Percentiles rank a stretch among this genome's conserved stretches.
These are phyloP conservation scores for Capsicum chinense DNA, from an alignment of 257 asterid genomes.

Conservation along the genomic window DNA sequence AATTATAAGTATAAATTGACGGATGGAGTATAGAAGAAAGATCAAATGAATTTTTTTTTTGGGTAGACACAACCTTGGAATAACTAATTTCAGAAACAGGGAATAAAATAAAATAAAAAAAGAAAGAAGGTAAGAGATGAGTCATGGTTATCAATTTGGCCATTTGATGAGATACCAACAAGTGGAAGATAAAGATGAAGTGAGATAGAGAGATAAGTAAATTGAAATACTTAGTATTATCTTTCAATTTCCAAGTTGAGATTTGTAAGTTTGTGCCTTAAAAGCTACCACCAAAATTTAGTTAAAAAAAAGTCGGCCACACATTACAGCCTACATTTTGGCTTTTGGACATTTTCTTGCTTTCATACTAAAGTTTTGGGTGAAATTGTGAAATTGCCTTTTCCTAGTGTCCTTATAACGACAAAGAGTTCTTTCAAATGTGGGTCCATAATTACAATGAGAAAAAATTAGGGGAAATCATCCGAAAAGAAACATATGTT, in stretches of 20 bases:
- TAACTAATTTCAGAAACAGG: constrained; percentile 21
- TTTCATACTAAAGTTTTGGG: constrained; percentile 33
- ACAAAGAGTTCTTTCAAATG: background rate
- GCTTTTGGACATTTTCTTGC: constrained; percentile 1
- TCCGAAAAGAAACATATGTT: too few relatives aligned
- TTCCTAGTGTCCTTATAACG: background rate
- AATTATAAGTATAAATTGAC: too few relatives aligned
- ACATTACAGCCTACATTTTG: constrained; percentile 28
- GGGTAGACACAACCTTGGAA: background rate
- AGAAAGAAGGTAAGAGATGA: background rate
- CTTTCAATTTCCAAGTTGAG: constrained; percentile 33
- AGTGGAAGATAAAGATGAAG: constrained; percentile 33
- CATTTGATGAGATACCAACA: constrained; percentile 24
- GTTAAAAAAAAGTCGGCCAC: constrained; percentile 29
- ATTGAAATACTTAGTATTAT: background rate
- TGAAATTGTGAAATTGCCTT: background rate
- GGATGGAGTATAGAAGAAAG: too few relatives aligned
- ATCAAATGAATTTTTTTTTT: background rate
- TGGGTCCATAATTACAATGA: too few relatives aligned
- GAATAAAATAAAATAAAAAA: constrained; percentile 23
- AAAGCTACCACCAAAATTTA: constrained; percentile 19
- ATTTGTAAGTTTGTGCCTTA: constrained; percentile 35
- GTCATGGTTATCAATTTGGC: constrained; percentile 20
- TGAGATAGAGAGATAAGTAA: background rate
- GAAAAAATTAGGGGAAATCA: too few relatives aligned